These are phyloP conservation scores for Rhizopus arrhizus DNA, from an alignment of 371 early-diverging fungal species.

Conservation along the genomic window DNA sequence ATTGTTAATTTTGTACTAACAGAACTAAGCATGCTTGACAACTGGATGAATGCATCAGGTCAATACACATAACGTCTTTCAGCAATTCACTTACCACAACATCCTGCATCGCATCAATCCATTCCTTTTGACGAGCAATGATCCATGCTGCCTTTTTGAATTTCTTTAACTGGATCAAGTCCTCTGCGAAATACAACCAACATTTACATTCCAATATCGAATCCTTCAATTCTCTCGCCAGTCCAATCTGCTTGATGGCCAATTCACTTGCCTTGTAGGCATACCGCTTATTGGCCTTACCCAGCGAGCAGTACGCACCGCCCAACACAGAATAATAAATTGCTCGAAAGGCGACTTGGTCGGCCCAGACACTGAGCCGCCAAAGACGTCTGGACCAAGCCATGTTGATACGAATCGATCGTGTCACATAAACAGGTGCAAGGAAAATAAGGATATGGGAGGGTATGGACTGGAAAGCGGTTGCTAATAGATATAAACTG, in stretches of 20 bases:
- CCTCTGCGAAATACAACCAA: slow-evolving; percentile 61
- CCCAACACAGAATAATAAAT: slow-evolving; percentile 54
- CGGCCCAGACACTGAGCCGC: slow-evolving; percentile 34
- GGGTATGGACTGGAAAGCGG: slow-evolving; percentile 2
- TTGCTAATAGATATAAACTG: neutral
- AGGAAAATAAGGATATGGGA: neutral
- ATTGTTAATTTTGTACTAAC: slow-evolving; percentile 9
- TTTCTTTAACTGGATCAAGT: slow-evolving; percentile 42
- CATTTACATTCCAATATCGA: slow-evolving; percentile 53
- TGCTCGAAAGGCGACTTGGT: slow-evolving; percentile 42
- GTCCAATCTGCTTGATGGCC: slow-evolving; percentile 47
- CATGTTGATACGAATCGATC: slow-evolving; percentile 14
- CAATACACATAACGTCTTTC: neutral
- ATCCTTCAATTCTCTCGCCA: slow-evolving; percentile 48
- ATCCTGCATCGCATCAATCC: slow-evolving; percentile 25
- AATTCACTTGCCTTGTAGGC: slow-evolving; percentile 51
- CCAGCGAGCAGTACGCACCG: slow-evolving; percentile 56
- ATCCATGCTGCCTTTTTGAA: slow-evolving; percentile 40
- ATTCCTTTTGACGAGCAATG: slow-evolving; percentile 28
- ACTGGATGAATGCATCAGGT: slow-evolving; percentile 5
- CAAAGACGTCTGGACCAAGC: slow-evolving; percentile 35
- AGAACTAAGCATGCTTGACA: slow-evolving; percentile 21
- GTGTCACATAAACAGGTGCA: neutral
- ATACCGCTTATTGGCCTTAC: slow-evolving; percentile 44
- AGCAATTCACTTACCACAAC: slow-evolving; percentile 29